These are phyloP conservation scores for Skeletonema costatum DNA, from an alignment of 108 stramenopile species.

Conservation along the genomic window DNA sequence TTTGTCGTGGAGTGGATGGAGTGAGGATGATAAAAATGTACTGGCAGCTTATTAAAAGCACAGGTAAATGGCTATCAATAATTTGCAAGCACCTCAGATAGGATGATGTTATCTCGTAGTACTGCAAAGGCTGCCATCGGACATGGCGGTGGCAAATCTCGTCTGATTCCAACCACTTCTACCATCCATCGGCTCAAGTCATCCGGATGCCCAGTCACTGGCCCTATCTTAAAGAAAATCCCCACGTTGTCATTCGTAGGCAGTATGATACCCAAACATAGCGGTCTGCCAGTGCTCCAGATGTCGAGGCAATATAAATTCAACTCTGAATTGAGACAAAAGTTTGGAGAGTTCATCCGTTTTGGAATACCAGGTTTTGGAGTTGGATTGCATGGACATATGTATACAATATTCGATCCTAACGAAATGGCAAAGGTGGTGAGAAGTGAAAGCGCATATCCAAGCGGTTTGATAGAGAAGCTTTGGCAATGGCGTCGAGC, in stretches of 20 bases:
- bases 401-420: slow-evolving; percentile 30
- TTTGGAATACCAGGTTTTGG: slow-evolving; percentile 42
- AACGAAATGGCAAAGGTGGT: slow-evolving; percentile 41
- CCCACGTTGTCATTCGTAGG: slow-evolving; percentile 35
- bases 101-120: background rate
- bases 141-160: background rate
- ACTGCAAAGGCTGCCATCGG: background rate
- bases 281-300: background rate
- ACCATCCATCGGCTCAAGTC: background rate
- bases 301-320: slow-evolving; percentile 5
- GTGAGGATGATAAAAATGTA: too few species aligned
- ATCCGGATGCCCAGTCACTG: background rate
- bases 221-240: slow-evolving; percentile 2
- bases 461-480: slow-evolving; percentile 6
- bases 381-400: slow-evolving; percentile 3
- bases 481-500: slow-evolving; percentile 18
- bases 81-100: too few species aligned
- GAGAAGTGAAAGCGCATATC: slow-evolving; percentile 11
- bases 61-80: too few species aligned
- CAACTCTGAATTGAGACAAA: slow-evolving; percentile 12
- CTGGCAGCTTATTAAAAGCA: too few species aligned
- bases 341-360: slow-evolving; percentile 32
- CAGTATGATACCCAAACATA: slow-evolving; percentile 15
- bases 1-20: too few species aligned
- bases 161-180: background rate